These are phyloP conservation scores for Sporothrix curviconia DNA, from an alignment of 2,329 filamentous ascomycete genomes.

Conservation along the genomic window DNA sequence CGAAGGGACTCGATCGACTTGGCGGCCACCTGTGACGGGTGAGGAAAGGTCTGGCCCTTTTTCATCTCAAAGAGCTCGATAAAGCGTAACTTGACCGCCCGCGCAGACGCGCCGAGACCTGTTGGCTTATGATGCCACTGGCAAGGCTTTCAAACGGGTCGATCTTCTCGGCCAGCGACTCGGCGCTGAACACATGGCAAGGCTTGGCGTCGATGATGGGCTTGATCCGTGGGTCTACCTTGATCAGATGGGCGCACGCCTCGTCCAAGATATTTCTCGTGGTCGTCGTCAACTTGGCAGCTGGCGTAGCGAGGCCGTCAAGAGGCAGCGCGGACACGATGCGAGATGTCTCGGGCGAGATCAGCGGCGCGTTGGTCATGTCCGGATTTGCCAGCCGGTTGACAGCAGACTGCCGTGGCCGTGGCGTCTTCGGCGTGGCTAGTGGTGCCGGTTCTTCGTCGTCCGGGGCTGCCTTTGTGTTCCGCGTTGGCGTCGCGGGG, in stretches of 20 bases:
- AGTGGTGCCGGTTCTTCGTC: slow-evolving; percentile 25
- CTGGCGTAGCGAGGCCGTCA: slow-evolving; percentile 39
- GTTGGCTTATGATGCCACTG: slow-evolving; percentile 89
- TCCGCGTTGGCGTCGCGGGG: slow-evolving; percentile 42
- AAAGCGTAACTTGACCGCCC: slow-evolving; percentile 82
- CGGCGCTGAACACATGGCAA: slow-evolving; percentile 73
- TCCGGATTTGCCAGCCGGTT: slow-evolving; percentile 56
- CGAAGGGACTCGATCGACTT: slow-evolving; percentile 62
- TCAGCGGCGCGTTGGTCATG: slow-evolving; percentile 60
- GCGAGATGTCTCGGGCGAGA: slow-evolving; percentile 65
- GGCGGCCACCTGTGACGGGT: slow-evolving; percentile 63
- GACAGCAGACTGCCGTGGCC: slow-evolving; percentile 35
- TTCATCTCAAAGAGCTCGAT: slow-evolving; percentile 57
- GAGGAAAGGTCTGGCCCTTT: slow-evolving; percentile 54
- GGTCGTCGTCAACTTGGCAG: slow-evolving; percentile 38
- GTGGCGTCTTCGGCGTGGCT: slow-evolving; percentile 29
- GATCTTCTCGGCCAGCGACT: slow-evolving; percentile 74
- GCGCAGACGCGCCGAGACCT: slow-evolving; percentile 88
- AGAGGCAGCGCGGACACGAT: slow-evolving; percentile 42
- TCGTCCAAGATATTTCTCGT: slow-evolving; percentile 67
- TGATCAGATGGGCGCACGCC: slow-evolving; percentile 67
- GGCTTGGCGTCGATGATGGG: slow-evolving; percentile 65
- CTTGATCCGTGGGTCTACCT: slow-evolving; percentile 64
- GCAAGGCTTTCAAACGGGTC: slow-evolving; percentile 81
- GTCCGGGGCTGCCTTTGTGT: slow-evolving; percentile 34